Evolutionary conservation across 176 grass and related monocot species (phyloP).

Genomic region (Aegilops speltoides): DNA sequence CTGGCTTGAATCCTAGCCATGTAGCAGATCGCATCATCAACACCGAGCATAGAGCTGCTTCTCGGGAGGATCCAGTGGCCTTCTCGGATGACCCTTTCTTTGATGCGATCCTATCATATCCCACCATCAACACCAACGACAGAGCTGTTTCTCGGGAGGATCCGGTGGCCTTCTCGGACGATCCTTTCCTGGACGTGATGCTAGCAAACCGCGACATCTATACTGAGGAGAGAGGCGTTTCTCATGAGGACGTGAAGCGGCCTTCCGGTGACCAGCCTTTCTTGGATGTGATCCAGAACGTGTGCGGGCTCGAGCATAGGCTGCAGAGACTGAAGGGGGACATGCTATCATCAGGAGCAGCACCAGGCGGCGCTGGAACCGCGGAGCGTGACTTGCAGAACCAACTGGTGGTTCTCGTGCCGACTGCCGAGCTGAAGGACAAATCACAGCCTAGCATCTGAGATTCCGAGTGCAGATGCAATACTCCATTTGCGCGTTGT

Average conservation of each 20-base stretch:
- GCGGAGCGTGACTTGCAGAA: slow-evolving; percentile 4
- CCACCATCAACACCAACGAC: neutral
- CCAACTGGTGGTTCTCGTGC: slow-evolving; percentile 62
- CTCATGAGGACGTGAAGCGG: neutral
- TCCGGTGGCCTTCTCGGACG: neutral
- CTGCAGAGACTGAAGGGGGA: slow-evolving; percentile 63
- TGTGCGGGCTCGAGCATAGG: slow-evolving; percentile 57
- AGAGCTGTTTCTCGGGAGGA: slow-evolving; percentile 6
- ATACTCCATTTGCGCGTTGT: slow-evolving; percentile 1
- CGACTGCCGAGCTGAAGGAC: slow-evolving; percentile 62
- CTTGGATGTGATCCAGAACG: slow-evolving; percentile 53
- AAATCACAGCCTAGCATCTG: slow-evolving; percentile 33
- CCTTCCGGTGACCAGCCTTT: slow-evolving; percentile 40
- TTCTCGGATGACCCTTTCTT: slow-evolving; percentile 43
- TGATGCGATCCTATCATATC: slow-evolving; percentile 21
- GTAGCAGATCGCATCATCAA: slow-evolving; percentile 8
- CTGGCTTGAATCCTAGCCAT: slow-evolving; percentile 9
- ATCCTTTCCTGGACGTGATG: slow-evolving; percentile 16
- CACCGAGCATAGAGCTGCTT: neutral
- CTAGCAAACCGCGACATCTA: slow-evolving; percentile 4
- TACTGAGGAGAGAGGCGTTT: neutral
- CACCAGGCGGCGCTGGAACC: neutral
- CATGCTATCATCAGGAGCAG: slow-evolving; percentile 29
- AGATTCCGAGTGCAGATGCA: neutral
- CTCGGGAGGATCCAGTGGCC: neutral